Evolutionary conservation across 2,329 filamentous ascomycete species (phyloP).

Genomic region (Penicillium italicum): DNA sequence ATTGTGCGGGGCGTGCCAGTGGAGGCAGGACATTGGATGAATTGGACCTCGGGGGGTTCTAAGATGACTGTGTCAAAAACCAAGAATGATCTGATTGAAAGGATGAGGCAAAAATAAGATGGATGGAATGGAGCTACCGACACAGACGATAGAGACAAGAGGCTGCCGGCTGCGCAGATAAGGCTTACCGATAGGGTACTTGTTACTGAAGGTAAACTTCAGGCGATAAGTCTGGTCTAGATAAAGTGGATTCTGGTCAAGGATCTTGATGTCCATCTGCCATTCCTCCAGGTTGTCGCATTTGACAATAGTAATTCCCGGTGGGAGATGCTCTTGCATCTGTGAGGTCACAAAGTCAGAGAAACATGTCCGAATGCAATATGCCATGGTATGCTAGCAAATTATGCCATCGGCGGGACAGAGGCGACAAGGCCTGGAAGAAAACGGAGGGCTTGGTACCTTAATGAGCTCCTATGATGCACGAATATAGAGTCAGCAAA

Average conservation of each 20-base stretch:
- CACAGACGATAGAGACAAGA: not conserved
- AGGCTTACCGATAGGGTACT: conserved; percentile 83
- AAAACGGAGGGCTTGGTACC: conserved; percentile 37
- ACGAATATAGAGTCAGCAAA: conserved; percentile 22
- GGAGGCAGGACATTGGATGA: conserved; percentile 57
- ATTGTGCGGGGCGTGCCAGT: conserved; percentile 55
- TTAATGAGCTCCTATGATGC: conserved; percentile 52
- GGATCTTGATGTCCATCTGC: conserved; percentile 85
- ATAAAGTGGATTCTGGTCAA: conserved; percentile 89
- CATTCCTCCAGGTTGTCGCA: conserved; percentile 84
- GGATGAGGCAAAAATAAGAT: not conserved
- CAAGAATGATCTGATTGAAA: not conserved
- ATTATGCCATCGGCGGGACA: not conserved
- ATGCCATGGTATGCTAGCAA: not conserved
- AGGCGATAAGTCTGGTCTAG: conserved; percentile 73
- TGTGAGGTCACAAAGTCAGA: conserved; percentile 25
- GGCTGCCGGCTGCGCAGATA: not conserved
- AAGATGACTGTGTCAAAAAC: not conserved
- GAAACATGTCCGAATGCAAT: not conserved
- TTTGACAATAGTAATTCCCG: conserved; percentile 72
- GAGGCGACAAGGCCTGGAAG: not conserved
- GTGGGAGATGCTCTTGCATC: conserved; percentile 58
- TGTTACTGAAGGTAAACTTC: conserved; percentile 77
- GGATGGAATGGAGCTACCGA: not conserved
- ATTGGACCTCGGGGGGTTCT: conserved; percentile 95